A percentile compares a stretch with the other conserved stretches of the same genome.
Evolutionary conservation across 768 basidiomycete species (phyloP).

Genomic region (Boletus rex-veris): DNA sequence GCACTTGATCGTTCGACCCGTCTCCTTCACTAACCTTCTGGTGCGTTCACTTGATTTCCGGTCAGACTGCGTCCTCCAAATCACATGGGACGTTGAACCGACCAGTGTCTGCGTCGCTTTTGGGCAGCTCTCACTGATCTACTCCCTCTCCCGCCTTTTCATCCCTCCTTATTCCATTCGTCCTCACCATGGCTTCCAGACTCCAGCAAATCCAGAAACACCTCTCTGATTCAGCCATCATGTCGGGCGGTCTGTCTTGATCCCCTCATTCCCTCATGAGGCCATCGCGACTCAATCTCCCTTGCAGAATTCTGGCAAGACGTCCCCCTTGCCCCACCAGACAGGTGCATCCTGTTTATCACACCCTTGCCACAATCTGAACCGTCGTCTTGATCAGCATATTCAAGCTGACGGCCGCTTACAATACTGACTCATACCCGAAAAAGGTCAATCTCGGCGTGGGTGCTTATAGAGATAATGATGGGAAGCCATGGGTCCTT

Average conservation of each 20-base stretch:
- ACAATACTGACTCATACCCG: conserved; percentile 72
- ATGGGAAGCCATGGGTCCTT: conserved; percentile 87
- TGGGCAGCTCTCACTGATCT: neutral
- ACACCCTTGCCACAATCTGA: neutral
- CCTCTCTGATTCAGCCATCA: conserved; percentile 38
- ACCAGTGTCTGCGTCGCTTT: neutral
- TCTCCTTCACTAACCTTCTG: neutral
- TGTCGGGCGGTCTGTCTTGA: conserved; percentile 51
- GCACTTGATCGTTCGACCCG: neutral
- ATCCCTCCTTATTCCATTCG: neutral
- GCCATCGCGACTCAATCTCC: neutral
- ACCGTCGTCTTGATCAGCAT: conserved; percentile 48
- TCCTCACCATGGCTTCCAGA: conserved; percentile 49
- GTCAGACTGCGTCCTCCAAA: conserved; percentile 1
- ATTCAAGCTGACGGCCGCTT: conserved; percentile 87
- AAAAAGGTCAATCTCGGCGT: conserved; percentile 91
- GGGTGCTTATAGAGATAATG: conserved; percentile 87
- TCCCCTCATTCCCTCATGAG: neutral
- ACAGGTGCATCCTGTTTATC: conserved; percentile 49
- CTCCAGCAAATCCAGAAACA: conserved; percentile 59
- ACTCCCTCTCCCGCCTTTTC: neutral
- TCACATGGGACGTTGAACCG: conserved; percentile 17
- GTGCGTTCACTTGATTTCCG: neutral
- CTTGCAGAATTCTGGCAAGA: conserved; percentile 66
- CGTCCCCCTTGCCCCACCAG: conserved; percentile 82